These are phyloP conservation scores for Nannochloris sp. DNA, from an alignment of 139 green algal genomes.

Conservation along the genomic window DNA sequence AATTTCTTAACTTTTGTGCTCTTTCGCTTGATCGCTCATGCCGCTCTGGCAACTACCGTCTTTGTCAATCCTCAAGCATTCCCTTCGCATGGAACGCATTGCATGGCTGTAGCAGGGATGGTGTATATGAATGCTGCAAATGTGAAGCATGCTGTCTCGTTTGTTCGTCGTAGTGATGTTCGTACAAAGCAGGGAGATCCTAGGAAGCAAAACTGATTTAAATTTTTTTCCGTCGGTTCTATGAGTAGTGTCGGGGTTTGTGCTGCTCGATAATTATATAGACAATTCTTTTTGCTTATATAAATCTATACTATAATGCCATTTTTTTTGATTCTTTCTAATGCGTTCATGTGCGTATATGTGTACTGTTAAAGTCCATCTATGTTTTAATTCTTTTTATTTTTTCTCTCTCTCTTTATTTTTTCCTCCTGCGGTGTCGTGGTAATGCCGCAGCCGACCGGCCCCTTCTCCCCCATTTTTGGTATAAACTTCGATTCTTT, in stretches of 20 bases:
- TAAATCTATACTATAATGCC: too few relatives aligned
- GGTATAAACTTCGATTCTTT: too few relatives aligned
- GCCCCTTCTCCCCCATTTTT: too few relatives aligned
- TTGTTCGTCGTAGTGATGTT: not conserved
- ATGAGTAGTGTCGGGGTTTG: too few relatives aligned
- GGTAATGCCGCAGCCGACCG: too few relatives aligned
- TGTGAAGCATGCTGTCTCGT: not conserved
- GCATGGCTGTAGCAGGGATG: slow-evolving; percentile 10
- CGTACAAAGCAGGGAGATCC: too few relatives aligned
- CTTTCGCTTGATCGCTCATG: slow-evolving; percentile 14
- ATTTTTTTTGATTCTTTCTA: not conserved
- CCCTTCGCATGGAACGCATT: not conserved
- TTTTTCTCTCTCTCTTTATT: too few relatives aligned
- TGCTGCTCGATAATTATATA: not conserved
- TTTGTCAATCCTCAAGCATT: slow-evolving; percentile 8
- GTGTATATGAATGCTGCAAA: slow-evolving; percentile 22
- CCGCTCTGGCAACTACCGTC: slow-evolving; percentile 12
- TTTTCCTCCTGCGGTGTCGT: too few relatives aligned
- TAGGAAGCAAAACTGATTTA: too few relatives aligned
- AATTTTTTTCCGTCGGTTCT: not conserved
- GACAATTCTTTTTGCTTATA: too few relatives aligned
- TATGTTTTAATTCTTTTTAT: not conserved
- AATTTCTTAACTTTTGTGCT: slow-evolving; percentile 7
- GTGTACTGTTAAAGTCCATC: not conserved
- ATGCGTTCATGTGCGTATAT: not conserved